These are phyloP conservation scores for Pythium phragmiticola DNA, from an alignment of 352 stramenopile species.

Conservation along the genomic window DNA sequence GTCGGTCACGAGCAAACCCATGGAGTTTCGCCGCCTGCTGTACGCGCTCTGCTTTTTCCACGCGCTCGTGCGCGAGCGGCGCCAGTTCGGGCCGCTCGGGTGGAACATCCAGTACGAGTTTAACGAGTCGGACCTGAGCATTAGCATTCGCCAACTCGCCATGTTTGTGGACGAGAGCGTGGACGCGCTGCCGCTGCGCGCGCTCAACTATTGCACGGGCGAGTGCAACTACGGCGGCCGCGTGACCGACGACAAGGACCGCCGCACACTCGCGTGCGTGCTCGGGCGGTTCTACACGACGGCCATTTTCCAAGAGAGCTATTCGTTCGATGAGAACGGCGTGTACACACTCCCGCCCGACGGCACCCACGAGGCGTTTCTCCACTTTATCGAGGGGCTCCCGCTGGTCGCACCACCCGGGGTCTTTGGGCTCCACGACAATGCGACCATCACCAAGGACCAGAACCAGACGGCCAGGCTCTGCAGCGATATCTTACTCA, in stretches of 20 bases:
- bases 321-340: conserved; percentile 75
- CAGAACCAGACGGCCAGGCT: conserved; percentile 88
- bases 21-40: conserved; percentile 91
- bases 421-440: conserved; percentile 94
- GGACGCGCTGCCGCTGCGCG: conserved; percentile 82
- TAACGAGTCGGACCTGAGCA: conserved; percentile 95
- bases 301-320: conserved; percentile 79
- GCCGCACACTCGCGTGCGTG: conserved; percentile 80
- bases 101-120: conserved; percentile 98
- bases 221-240: conserved; percentile 93
- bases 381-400: conserved; percentile 91
- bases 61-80: conserved; percentile 91
- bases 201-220: conserved; percentile 90
- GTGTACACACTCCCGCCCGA: conserved; percentile 78
- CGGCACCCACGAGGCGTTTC: conserved; percentile 87
- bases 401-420: conserved; percentile 89
- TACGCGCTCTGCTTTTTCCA: conserved; percentile 93
- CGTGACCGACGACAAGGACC: conserved; percentile 94
- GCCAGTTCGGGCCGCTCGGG: conserved; percentile 93
- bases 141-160: conserved; percentile 79
- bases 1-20: conserved; percentile 84
- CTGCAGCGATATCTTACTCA: conserved; percentile 83
- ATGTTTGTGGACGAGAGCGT: conserved; percentile 90
- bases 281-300: conserved; percentile 83
- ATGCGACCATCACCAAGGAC: conserved; percentile 93